phyloP scores from a whole-genome alignment of 441 rosid genomes.

The Isatis lusitanica region DNA sequence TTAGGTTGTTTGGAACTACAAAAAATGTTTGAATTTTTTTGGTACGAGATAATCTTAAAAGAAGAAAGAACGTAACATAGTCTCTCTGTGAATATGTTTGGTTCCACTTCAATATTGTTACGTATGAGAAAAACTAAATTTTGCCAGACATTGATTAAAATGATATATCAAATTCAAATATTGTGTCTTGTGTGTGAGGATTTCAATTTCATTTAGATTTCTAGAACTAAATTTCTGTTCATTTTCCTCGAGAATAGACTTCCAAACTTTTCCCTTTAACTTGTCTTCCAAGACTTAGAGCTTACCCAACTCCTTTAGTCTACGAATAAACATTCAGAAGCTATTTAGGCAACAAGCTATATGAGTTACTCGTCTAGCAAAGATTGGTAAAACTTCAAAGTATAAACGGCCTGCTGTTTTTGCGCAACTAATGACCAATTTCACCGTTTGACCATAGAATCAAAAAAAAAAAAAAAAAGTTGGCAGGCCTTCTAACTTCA shows the following conservation, averaged over 20 bases:
- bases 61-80: too few species aligned
- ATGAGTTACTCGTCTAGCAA: background rate
- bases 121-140: too few species aligned
- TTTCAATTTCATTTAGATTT: background rate
- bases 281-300: background rate
- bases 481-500: background rate
- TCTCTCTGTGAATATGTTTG: too few species aligned
- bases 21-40: constrained; percentile 42
- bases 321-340: background rate
- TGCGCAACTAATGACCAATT: background rate
- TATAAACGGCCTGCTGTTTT: background rate
- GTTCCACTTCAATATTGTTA: too few species aligned
- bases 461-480: too few species aligned
- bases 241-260: background rate
- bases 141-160: too few species aligned
- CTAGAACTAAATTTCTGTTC: background rate
- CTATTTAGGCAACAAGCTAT: background rate
- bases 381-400: background rate
- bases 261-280: background rate
- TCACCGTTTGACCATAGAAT: background rate
- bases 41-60: constrained; percentile 32
- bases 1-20: constrained; percentile 53
- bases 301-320: too few species aligned
- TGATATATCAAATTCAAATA: too few species aligned
- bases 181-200: too few species aligned